A percentile compares a stretch with the other conserved stretches of the same genome.
phyloP scores from a whole-genome alignment of 148 eudicot genomes.

The Rhododendron kiyosumense region DNA sequence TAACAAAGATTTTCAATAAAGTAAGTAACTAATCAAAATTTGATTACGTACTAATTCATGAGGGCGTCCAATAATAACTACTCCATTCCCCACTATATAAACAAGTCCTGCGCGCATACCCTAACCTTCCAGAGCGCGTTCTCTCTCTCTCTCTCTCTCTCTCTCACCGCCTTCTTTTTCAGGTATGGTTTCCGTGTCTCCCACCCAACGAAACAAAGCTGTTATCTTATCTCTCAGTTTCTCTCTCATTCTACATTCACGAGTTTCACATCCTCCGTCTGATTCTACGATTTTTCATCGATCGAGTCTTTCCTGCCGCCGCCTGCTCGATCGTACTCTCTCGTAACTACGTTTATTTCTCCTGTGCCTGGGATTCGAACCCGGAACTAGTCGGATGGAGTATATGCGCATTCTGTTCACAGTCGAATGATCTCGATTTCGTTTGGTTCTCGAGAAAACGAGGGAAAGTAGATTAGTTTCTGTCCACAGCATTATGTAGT shows the following conservation, averaged over 20 bases:
- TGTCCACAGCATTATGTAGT: too few relatives aligned
- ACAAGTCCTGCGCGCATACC: neutral
- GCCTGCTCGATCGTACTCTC: neutral
- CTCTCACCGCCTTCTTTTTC: neutral
- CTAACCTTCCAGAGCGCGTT: neutral
- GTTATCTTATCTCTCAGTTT: neutral
- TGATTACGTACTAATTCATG: conserved; percentile 4
- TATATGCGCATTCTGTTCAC: neutral
- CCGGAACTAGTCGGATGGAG: too few relatives aligned
- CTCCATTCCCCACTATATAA: neutral
- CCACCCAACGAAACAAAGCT: neutral
- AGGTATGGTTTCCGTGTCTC: neutral
- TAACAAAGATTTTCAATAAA: too few relatives aligned
- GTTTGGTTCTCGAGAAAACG: neutral
- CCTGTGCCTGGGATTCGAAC: neutral
- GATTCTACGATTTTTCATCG: neutral
- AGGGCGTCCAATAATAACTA: neutral
- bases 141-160: neutral
- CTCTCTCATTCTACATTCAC: neutral
- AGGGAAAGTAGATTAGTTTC: neutral
- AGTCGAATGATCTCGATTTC: neutral
- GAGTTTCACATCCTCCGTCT: neutral
- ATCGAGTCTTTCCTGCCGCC: neutral
- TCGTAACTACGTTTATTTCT: neutral
- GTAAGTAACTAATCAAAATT: neutral